Conservation (phyloP, 1,284 basidiomycete genomes). For the Ganoderma multipileum region DNA sequence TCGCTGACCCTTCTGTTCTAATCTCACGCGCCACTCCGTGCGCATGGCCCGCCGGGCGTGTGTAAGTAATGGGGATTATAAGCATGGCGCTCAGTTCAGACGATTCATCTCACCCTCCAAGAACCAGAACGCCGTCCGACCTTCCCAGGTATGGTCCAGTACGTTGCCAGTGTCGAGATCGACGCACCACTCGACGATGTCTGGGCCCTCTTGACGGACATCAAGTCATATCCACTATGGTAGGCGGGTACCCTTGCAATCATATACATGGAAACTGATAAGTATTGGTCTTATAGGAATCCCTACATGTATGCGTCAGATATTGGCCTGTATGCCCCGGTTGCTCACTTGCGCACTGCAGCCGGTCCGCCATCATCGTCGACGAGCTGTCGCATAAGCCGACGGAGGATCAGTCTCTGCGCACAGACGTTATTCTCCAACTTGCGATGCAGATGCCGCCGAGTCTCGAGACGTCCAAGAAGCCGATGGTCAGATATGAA, state of each 20-base stretch:
- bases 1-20: background rate
- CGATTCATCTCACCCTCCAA: background rate
- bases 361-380: conserved; percentile 14
- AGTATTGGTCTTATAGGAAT: conserved; percentile 6
- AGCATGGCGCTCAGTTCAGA: background rate
- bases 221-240: conserved; percentile 57
- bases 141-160: conserved; percentile 42
- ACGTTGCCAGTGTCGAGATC: conserved; percentile 47
- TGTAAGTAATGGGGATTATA: background rate
- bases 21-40: background rate
- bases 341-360: conserved; percentile 32
- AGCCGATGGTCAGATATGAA: conserved; percentile 7
- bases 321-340: background rate
- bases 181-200: conserved; percentile 53
- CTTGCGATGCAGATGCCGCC: conserved; percentile 14
- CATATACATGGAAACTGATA: background rate
- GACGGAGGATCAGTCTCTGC: conserved; percentile 1
- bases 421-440: background rate
- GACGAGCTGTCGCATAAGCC: conserved; percentile 7
- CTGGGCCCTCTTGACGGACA: conserved; percentile 54
- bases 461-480: conserved; percentile 1
- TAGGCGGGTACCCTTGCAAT: conserved; percentile 26
- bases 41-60: background rate
- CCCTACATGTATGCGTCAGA: conserved; percentile 4
- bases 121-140: background rate